Evolutionary conservation across 208 protist genomes (phyloP), one percentile per base, ranked within the genome.

Genomic region (Angomonas ambiguus): DNA sequence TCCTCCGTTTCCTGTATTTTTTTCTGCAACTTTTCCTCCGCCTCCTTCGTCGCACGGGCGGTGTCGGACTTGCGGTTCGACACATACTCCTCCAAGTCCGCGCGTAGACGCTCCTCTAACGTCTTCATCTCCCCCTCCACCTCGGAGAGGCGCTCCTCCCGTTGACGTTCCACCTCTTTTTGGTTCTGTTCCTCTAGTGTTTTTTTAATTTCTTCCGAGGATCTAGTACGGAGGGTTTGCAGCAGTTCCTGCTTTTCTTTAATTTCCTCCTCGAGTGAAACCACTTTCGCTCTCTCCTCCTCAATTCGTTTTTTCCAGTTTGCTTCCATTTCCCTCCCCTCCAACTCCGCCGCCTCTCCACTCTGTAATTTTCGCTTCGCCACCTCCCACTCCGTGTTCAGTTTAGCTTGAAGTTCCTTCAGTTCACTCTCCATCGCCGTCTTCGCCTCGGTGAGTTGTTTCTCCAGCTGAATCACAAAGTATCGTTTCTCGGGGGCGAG

Each of bases 391-490:
- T 38, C 57, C 33, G 76, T 64, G n/a, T 61, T 6, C 13, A 31
- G 56, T 25, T 69, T 53, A 2, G 8, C 31, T 27, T 61, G 38
- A 2, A 32, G n/a, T 10, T 13, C 31, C 6, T 68, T 31, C 45
- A 80, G 24, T 33, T 69, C 58, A n/a, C 73, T 66, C 34, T 63
- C 71, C 30, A 41, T 41, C 20, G 70, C 49, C 35, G 58, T 42
- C 49, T 48, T 8, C 65, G 77, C 64, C 30, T 74, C 74, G 22
- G 51, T 68, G 25, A 75, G 13, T 27, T 71, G 22, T 18, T 65
- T 69, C 24, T 87, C 83, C 32, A 77, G 73, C 20, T 79, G 72
- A 22, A 83, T 59, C 45, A 62, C 55, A 60, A 80, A 67, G 1
- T 62, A 35, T 10, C 79, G 79, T 25, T 71, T 73, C 38, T 79